Conservation (phyloP, 75 land plant genomes). For the Cunninghamia lanceolata region DNA sequence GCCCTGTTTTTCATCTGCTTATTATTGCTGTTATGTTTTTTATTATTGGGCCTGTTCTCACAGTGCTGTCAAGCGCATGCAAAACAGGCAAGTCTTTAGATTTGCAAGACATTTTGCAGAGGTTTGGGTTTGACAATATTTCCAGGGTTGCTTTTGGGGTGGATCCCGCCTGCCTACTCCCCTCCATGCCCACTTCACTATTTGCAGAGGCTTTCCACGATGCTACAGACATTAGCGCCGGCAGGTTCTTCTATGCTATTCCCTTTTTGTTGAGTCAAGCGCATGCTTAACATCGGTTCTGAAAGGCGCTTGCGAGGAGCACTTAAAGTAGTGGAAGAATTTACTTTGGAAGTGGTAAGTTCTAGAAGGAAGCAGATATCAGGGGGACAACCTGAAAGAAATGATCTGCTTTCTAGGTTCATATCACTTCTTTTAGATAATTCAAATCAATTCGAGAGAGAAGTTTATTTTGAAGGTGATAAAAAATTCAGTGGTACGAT, state of each 20-base stretch:
- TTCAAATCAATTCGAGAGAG: no score
- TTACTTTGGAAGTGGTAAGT: slow-evolving; percentile 8
- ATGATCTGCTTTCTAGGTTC: slow-evolving; percentile 34
- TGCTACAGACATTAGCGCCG: slow-evolving; percentile 8
- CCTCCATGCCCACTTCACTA: slow-evolving; percentile 12
- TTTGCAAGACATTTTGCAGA: slow-evolving; percentile 35
- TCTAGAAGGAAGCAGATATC: slow-evolving; percentile 14
- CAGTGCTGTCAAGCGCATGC: no score
- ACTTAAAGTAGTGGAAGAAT: slow-evolving; percentile 19
- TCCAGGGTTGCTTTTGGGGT: slow-evolving; percentile 35
- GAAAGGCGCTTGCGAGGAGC: slow-evolving; percentile 17
- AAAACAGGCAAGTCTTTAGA: slow-evolving; percentile 6
- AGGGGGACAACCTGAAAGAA: background rate
- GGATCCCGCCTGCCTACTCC: slow-evolving; percentile 29
- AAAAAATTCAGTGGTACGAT: no score
- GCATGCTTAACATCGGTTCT: slow-evolving; percentile 19
- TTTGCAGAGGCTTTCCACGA: slow-evolving; percentile 28
- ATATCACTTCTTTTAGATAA: background rate
- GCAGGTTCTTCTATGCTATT: background rate
- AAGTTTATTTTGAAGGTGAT: no score
- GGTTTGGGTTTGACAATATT: slow-evolving; percentile 41
- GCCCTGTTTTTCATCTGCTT: no score
- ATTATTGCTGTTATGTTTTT: no score
- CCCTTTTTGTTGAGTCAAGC: slow-evolving; percentile 8
- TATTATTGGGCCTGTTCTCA: no score